Evolutionary conservation across 1,139 yeast species (phyloP).

Genomic region (Debaryomycetaceae sp.): DNA sequence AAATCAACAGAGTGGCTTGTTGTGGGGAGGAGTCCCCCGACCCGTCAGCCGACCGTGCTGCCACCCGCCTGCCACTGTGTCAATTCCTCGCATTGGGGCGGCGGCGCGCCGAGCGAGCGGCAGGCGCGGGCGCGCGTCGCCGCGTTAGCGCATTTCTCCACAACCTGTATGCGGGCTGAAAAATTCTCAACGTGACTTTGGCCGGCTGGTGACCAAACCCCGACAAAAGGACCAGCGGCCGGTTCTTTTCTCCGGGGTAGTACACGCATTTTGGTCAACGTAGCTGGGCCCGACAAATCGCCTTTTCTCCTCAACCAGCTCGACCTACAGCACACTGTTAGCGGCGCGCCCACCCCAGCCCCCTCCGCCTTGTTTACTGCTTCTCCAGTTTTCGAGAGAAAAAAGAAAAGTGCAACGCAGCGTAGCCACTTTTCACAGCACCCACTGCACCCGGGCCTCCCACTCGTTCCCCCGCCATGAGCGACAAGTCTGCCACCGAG

Average conservation of each 20-base stretch:
- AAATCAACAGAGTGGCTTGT: no score
- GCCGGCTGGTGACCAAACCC: slow-evolving; percentile 3
- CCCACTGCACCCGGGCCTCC: neutral
- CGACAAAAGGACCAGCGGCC: slow-evolving; percentile 2
- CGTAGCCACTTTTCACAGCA: slow-evolving; percentile 1
- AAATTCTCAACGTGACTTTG: slow-evolving; percentile 2
- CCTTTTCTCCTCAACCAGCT: no score
- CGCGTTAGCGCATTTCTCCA: slow-evolving; percentile 1
- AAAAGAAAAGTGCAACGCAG: no score
- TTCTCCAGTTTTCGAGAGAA: no score
- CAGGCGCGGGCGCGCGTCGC: slow-evolving; percentile 1
- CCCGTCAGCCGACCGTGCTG: no score
- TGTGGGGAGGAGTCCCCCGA: no score
- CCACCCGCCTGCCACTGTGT: no score
- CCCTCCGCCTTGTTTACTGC: neutral
- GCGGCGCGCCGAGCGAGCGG: no score
- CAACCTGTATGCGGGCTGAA: slow-evolving; percentile 4
- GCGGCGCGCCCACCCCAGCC: neutral
- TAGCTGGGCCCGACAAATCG: no score
- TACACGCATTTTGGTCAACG: no score
- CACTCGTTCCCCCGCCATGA: slow-evolving; percentile 8
- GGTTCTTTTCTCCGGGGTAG: neutral
- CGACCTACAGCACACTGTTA: neutral
- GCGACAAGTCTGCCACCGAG: slow-evolving; percentile 33
- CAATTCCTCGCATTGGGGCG: no score